Conservation (phyloP, 2,329 filamentous ascomycete species). For the Neoarthrinium moseri region DNA sequence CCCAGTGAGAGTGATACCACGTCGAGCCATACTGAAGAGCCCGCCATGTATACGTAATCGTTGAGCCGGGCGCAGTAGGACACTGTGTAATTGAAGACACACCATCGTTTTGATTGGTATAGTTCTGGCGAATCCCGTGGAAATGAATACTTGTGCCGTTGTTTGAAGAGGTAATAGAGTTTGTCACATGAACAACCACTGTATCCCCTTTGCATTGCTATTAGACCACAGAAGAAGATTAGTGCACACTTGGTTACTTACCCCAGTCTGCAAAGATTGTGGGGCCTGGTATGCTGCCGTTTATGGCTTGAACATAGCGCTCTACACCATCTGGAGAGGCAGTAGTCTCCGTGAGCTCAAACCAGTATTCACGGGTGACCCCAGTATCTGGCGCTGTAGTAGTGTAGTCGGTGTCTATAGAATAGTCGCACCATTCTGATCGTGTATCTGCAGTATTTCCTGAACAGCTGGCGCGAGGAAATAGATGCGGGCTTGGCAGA, state of each 20-base stretch:
- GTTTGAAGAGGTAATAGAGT: slow-evolving; percentile 34
- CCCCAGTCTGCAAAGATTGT: slow-evolving; percentile 46
- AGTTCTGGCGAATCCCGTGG: slow-evolving; percentile 59
- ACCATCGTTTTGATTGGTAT: slow-evolving; percentile 56
- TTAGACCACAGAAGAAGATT: background rate
- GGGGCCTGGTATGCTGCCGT: slow-evolving; percentile 29
- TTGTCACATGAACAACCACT: slow-evolving; percentile 51
- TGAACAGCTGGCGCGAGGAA: slow-evolving; percentile 2
- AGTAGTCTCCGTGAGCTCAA: slow-evolving; percentile 21
- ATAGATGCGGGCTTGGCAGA: background rate
- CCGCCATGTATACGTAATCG: slow-evolving; percentile 56
- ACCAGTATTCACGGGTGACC: slow-evolving; percentile 34
- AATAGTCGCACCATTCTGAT: slow-evolving; percentile 34
- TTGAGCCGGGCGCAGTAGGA: slow-evolving; percentile 47
- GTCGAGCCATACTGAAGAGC: slow-evolving; percentile 53
- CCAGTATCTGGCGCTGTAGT: slow-evolving; percentile 32
- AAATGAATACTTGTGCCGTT: slow-evolving; percentile 65
- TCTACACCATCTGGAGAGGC: slow-evolving; percentile 32
- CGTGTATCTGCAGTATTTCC: slow-evolving; percentile 6
- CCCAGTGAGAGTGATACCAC: slow-evolving; percentile 64
- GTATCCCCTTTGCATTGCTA: slow-evolving; percentile 20
- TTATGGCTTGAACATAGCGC: slow-evolving; percentile 33
- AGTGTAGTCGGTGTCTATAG: slow-evolving; percentile 32
- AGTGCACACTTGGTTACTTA: background rate
- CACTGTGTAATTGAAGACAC: slow-evolving; percentile 50